Conservation (phyloP, 352 stramenopile genomes). For the Phytophthora boehmeriae region DNA sequence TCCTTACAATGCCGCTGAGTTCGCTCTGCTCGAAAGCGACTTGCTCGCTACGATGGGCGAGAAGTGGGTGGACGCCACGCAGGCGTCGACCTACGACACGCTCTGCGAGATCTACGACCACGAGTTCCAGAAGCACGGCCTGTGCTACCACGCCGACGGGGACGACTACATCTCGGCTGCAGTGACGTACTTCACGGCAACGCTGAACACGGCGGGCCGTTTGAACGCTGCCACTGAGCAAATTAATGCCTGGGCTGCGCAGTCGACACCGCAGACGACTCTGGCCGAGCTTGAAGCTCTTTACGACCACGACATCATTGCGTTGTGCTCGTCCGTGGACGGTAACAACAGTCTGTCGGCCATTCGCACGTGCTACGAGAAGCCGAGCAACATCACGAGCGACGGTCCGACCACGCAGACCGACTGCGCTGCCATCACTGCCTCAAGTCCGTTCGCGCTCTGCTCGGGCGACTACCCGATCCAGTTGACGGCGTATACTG, state of each 20-base stretch:
- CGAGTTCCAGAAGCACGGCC: conserved; percentile 86
- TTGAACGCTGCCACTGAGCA: conserved; percentile 49
- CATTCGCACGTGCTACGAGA: conserved; percentile 73
- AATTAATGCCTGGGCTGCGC: conserved; percentile 63
- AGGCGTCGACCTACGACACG: conserved; percentile 55
- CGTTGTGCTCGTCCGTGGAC: conserved; percentile 65
- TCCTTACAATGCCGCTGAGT: conserved; percentile 60
- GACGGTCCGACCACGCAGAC: conserved; percentile 52
- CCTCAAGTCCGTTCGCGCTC: conserved; percentile 49
- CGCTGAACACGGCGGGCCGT: conserved; percentile 55
- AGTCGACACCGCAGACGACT: conserved; percentile 33
- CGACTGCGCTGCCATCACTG: conserved; percentile 49
- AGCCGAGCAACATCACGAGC: conserved; percentile 38
- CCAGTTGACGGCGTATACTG: conserved; percentile 49
- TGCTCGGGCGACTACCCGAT: conserved; percentile 52
- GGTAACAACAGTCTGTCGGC: conserved; percentile 66
- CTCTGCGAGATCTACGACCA: conserved; percentile 86
- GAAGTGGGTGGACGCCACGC: conserved; percentile 75
- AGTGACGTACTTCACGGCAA: conserved; percentile 70
- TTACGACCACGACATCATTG: conserved; percentile 66
- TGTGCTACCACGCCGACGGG: conserved; percentile 68
- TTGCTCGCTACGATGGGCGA: conserved; percentile 62
- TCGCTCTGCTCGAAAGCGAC: conserved; percentile 45
- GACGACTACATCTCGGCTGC: conserved; percentile 59
- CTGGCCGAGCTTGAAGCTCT: conserved; percentile 52